phyloP scores from a whole-genome alignment of 108 stramenopile genomes.

The Fistulifera solaris region DNA sequence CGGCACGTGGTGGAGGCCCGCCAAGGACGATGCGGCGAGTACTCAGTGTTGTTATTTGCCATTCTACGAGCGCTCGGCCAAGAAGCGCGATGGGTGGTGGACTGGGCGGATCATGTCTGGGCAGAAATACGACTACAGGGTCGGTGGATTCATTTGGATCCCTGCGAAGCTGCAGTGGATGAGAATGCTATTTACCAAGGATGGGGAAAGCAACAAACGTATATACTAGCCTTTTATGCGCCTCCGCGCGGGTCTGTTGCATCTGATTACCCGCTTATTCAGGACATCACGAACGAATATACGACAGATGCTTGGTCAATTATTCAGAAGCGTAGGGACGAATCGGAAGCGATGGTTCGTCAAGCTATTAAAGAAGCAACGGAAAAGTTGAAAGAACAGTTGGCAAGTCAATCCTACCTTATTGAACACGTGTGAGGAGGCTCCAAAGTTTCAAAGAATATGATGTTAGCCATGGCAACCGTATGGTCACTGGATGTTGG shows the following conservation, averaged over 20 bases:
- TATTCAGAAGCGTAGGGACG: conserved; percentile 35
- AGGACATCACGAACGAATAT: conserved; percentile 35
- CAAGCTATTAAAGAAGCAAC: conserved; percentile 1
- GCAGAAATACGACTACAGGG: conserved; percentile 27
- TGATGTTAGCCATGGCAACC: too few relatives aligned
- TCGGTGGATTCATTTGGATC: conserved; percentile 60
- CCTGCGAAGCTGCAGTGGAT: conserved; percentile 61
- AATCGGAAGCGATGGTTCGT: conserved; percentile 8
- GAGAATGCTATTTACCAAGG: conserved; percentile 45
- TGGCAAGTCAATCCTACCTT: background rate
- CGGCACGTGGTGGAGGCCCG: conserved; percentile 23
- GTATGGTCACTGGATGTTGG: too few relatives aligned
- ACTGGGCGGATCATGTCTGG: conserved; percentile 73
- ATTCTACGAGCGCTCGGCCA: conserved; percentile 40
- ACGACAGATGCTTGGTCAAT: conserved; percentile 19
- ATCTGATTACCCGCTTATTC: conserved; percentile 13
- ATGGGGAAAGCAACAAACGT: conserved; percentile 67
- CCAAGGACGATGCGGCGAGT: conserved; percentile 56
- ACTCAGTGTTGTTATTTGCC: conserved; percentile 47
- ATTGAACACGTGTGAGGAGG: too few relatives aligned
- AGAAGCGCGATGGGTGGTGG: conserved; percentile 51
- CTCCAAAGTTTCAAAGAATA: too few relatives aligned
- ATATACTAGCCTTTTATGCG: conserved; percentile 47
- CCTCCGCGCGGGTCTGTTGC: conserved; percentile 2
- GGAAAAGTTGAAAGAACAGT: conserved; percentile 2